A percentile compares a stretch with the other conserved stretches of the same genome.
Evolutionary conservation across 1,139 yeast genomes (phyloP).

Genomic region (Yamadazyma oceani): DNA sequence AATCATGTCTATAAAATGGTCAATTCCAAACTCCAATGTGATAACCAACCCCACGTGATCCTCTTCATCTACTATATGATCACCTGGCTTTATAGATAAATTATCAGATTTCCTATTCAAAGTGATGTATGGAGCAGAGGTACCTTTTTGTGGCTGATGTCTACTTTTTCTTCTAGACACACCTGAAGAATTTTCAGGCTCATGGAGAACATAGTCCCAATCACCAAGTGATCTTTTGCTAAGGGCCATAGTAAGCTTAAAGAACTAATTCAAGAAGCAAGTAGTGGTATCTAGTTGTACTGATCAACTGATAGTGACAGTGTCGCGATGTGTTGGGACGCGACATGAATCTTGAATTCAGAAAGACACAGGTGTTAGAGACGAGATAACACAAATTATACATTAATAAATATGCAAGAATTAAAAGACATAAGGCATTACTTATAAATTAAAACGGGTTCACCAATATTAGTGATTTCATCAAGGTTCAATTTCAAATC

Average conservation of each 20-base stretch:
- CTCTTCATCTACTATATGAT: constrained; percentile 30
- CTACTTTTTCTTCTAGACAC: constrained; percentile 18
- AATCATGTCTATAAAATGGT: constrained; percentile 35
- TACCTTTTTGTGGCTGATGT: constrained; percentile 7
- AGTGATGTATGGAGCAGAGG: constrained; percentile 7
- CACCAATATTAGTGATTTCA: constrained; percentile 81
- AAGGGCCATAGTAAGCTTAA: neutral
- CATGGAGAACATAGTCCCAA: constrained; percentile 1
- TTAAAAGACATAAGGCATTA: constrained; percentile 11
- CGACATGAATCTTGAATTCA: neutral
- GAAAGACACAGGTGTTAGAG: too few relatives aligned
- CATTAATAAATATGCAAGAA: neutral
- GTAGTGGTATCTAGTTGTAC: neutral
- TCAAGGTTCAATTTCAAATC: constrained; percentile 82
- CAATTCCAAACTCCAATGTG: constrained; percentile 42
- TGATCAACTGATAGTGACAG: neutral
- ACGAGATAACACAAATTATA: too few relatives aligned
- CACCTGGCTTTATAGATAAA: constrained; percentile 41
- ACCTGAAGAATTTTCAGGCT: neutral
- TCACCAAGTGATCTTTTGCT: neutral
- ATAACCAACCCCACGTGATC: constrained; percentile 33
- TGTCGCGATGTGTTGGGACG: constrained; percentile 1
- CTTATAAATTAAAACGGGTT: constrained; percentile 80
- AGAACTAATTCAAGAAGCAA: neutral
- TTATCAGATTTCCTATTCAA: constrained; percentile 35